These are phyloP conservation scores for Yamadazyma ubonensis DNA, from an alignment of 805 yeast genomes.

Conservation along the genomic window DNA sequence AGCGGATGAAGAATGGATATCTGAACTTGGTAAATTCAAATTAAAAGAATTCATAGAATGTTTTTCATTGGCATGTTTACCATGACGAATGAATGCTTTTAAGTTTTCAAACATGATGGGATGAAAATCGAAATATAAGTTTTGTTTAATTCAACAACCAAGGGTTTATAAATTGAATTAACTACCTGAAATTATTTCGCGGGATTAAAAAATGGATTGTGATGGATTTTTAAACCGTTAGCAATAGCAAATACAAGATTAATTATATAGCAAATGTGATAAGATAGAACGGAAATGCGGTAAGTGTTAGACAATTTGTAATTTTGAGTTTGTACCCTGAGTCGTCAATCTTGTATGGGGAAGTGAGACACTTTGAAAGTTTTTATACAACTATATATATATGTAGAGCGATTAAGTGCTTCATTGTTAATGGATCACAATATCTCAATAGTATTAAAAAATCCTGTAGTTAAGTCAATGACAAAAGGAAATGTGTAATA, in stretches of 20 bases:
- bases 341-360: too few relatives aligned
- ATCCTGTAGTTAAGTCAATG: not conserved
- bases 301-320: too few relatives aligned
- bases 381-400: too few relatives aligned
- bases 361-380: too few relatives aligned
- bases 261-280: not conserved
- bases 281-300: not conserved
- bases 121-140: too few relatives aligned
- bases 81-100: slow-evolving; percentile 62
- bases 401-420: too few relatives aligned
- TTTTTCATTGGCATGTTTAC: slow-evolving; percentile 52
- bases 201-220: not conserved
- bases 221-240: not conserved
- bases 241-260: not conserved
- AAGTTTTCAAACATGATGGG: slow-evolving; percentile 44
- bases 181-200: not conserved
- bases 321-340: too few relatives aligned
- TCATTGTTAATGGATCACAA: too few relatives aligned
- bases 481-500: not conserved
- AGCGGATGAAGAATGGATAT: too few relatives aligned
- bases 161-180: not conserved
- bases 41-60: slow-evolving; percentile 5
- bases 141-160: too few relatives aligned
- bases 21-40: slow-evolving; percentile 3
- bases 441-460: too few relatives aligned